Evolutionary conservation across 805 yeast genomes (phyloP).

Genomic region (Hemisphaericaspora nanyangensis): DNA sequence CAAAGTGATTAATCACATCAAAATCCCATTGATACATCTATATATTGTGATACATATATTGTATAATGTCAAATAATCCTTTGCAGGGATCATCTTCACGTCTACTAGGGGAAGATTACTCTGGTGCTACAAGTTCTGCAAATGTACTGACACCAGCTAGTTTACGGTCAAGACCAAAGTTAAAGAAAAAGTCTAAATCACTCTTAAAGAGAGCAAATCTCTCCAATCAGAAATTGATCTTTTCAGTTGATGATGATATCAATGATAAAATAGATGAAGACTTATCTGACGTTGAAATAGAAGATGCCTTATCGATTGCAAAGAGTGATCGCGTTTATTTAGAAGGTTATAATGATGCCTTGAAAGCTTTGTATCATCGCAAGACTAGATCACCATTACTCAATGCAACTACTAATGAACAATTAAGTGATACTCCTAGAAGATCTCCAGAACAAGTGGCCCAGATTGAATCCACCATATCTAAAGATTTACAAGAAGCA

Average conservation of each 20-base stretch:
- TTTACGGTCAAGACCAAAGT: slow-evolving; percentile 1
- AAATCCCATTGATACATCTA: too few species aligned
- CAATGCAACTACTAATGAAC: slow-evolving; percentile 1
- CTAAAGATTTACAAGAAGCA: slow-evolving; percentile 16
- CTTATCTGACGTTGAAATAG: slow-evolving; percentile 38
- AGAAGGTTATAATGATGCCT: slow-evolving; percentile 73
- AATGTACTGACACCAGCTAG: slow-evolving; percentile 2
- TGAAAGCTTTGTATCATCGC: slow-evolving; percentile 37
- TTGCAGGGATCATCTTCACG: slow-evolving; percentile 4
- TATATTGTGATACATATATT: too few species aligned
- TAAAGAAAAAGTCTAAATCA: slow-evolving; percentile 17
- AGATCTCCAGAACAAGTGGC: slow-evolving; percentile 4
- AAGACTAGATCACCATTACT: slow-evolving; percentile 10
- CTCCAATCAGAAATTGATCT: slow-evolving; percentile 36
- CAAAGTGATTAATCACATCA: too few species aligned
- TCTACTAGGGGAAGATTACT: slow-evolving; percentile 2
- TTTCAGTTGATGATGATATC: slow-evolving; percentile 80
- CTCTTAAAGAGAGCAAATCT: slow-evolving; percentile 22
- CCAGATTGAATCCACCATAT: slow-evolving; percentile 10
- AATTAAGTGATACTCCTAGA: slow-evolving; percentile 10
- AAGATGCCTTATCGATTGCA: slow-evolving; percentile 31
- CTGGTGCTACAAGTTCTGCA: slow-evolving; percentile 5
- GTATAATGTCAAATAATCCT: slow-evolving; percentile 6
- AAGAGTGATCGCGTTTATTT: slow-evolving; percentile 41
- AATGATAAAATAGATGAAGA: slow-evolving; percentile 55